Base-by-base conservation (phyloP, 352 stramenopile species). In the Phytophthora brassicae region DNA sequence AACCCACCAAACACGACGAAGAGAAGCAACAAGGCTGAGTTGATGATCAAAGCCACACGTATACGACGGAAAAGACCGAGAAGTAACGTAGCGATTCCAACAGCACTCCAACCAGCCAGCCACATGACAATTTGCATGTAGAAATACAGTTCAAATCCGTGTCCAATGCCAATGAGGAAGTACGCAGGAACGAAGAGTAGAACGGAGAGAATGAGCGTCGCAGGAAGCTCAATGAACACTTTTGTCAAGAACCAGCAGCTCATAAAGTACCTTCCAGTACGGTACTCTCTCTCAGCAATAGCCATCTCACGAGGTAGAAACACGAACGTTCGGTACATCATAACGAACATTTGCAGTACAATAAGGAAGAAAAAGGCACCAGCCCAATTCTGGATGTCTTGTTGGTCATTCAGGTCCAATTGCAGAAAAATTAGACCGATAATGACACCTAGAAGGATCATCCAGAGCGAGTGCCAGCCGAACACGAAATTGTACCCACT, bases 51-150 rank as follows among this genome's bases (percentile, higher is more conserved):
- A 1, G 68, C 68, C 23, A 79, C 45, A 17, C 65, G 60, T 9
- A 75, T 36, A 31, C 64, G 68, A 22, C 71, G 63, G 38, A 81
- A 64, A 16, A 86, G 56, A 22, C 64, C 69, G 19, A 79, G 48
- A 19, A 78, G 19, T 26, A 86, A 19, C 26, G 44, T 76, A 2
- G 55, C 64, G 17, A 86, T 50, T 0, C 60, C 72, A 35, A 60
- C 43, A 8, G 71, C 72, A 33, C 60, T 70, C 61, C 66, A 79
- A 19, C 63, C 67, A 11, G 63, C 56, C 11, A 81, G 45, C 56
- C 76, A 66, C 60, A 86, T 54, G 14, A 82, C 70, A 9, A 86
- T 4, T 28, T 86, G 75, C 64, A 86, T 81, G 41, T 70, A 73
- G 17, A 81, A 44, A 60, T 79, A 86, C 45, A 83, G 13, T 41